Base-by-base conservation (phyloP, 2,329 filamentous ascomycete species). In the Juglanconis juglandina region DNA sequence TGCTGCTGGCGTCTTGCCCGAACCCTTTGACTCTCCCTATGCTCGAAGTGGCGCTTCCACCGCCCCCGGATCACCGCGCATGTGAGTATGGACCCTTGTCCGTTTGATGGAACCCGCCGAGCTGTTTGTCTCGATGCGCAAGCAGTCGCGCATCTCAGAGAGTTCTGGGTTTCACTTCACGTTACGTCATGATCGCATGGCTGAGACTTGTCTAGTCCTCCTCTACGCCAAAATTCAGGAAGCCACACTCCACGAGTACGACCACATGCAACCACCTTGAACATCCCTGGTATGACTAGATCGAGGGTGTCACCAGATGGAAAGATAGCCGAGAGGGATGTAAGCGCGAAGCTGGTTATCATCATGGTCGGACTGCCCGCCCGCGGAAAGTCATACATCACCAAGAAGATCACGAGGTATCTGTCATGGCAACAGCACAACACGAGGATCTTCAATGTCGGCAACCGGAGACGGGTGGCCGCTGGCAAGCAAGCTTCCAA, bases 361-460 rank as follows among this genome's bases (percentile, higher is more conserved):
- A 87, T 99, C 73, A 99, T 99, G 95, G 95, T 99, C 63, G 95
- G 95, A 65, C 79, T 99, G 68, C 95, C 95, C 3, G 95, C 95
- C 9, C 84, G 95, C 69, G 95, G 95, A 72, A 99, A 99, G 78
- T 97, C 93, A 58, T 99, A 99, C 76, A 96, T 99, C 69, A 98
- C 95, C 63, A 98, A 98, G 81, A 99, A 99, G 78, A 85, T 99
- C 64, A 90, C 95, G 61, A 86, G 95, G 63, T 99, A 98, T 72
- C 79, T 99, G 54, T 94, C 96, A 53, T 99, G 95, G 95, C 87
- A 97, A 70, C 95, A 99, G 71, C 94, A 99, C 75, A 91, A 96
- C 70, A 95, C 93, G 11, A 85, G 84, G 66, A 97, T 99, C 68
- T 99, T 99, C 85, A 99, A 99, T 69, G 95, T 99, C 42, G 95